These are phyloP conservation scores for Chlorella sp. DNA, from an alignment of 139 green algal genomes.

Conservation along the genomic window DNA sequence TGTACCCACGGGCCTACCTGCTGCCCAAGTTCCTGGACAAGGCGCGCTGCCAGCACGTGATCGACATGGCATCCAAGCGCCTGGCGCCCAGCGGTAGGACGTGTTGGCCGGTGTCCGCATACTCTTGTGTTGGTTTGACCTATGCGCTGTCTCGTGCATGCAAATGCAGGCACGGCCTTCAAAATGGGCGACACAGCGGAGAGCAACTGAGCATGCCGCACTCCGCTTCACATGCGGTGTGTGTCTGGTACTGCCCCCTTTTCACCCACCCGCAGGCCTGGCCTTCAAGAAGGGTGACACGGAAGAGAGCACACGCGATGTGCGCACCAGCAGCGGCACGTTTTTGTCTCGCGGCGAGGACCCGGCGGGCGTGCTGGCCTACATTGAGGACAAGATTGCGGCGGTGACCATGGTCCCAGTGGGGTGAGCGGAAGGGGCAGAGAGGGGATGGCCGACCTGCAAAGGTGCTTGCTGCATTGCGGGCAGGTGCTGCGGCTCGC, in stretches of 20 bases:
- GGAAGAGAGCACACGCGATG: slow-evolving; percentile 40
- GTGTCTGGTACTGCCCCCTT: no score
- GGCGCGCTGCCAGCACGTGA: slow-evolving; percentile 45
- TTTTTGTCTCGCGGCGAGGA: slow-evolving; percentile 58
- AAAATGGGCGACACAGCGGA: no score
- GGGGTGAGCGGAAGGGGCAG: no score
- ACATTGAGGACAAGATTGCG: slow-evolving; percentile 61
- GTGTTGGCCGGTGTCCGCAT: background rate
- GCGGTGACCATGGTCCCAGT: slow-evolving; percentile 43
- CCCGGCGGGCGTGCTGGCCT: slow-evolving; percentile 53
- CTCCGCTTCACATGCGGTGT: no score
- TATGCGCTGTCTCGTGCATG: no score
- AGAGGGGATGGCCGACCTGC: no score
- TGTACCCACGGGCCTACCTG: slow-evolving; percentile 55
- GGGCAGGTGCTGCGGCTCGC: no score
- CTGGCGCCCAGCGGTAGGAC: slow-evolving; percentile 34
- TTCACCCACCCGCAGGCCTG: slow-evolving; percentile 21
- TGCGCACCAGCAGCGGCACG: slow-evolving; percentile 59
- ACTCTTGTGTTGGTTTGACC: no score
- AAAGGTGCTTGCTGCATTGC: no score
- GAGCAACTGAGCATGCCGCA: no score
- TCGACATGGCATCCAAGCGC: slow-evolving; percentile 46
- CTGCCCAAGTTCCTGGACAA: slow-evolving; percentile 57
- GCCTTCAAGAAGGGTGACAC: slow-evolving; percentile 61
- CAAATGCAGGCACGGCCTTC: no score